These are phyloP conservation scores for Zelonia costaricensis DNA, from an alignment of 208 protist species.

Conservation along the genomic window DNA sequence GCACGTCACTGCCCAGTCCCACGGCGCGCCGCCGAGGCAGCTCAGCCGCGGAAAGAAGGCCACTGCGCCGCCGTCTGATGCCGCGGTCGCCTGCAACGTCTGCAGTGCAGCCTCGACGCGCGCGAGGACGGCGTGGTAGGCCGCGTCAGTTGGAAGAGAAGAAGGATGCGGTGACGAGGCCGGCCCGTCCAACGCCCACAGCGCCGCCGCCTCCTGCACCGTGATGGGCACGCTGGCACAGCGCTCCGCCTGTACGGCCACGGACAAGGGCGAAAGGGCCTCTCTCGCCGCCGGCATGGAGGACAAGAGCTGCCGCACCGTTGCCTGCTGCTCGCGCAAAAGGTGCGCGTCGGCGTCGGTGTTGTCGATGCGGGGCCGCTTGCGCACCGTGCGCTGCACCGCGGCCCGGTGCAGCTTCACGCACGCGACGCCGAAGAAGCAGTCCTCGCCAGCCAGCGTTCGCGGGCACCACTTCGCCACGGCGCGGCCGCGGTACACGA, in stretches of 20 bases:
- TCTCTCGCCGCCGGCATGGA: constrained; percentile 18
- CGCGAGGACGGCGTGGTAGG: constrained; percentile 10
- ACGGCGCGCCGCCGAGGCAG: constrained; percentile 78
- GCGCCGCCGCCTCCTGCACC: constrained; percentile 16
- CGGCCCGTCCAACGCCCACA: background rate
- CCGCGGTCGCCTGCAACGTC: background rate
- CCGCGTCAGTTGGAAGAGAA: constrained; percentile 9
- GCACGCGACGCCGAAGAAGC: constrained; percentile 74
- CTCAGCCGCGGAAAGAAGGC: constrained; percentile 69
- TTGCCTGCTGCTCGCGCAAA: constrained; percentile 34
- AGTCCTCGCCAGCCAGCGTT: constrained; percentile 68
- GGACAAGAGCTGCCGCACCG: constrained; percentile 32
- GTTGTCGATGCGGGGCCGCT: constrained; percentile 56
- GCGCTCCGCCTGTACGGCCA: constrained; percentile 11
- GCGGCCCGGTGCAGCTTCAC: constrained; percentile 51
- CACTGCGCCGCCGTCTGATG: background rate
- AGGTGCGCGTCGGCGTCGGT: constrained; percentile 21
- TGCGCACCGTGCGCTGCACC: constrained; percentile 72
- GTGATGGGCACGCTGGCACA: constrained; percentile 42
- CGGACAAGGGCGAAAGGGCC: constrained; percentile 21
- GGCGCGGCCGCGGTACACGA: constrained; percentile 66
- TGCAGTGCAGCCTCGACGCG: constrained; percentile 24
- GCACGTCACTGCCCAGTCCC: constrained; percentile 60
- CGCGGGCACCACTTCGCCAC: constrained; percentile 73
- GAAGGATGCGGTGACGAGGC: too few species aligned